Base-by-base conservation (phyloP, 139 green algal species). In the Spirogloea muscicola region DNA sequence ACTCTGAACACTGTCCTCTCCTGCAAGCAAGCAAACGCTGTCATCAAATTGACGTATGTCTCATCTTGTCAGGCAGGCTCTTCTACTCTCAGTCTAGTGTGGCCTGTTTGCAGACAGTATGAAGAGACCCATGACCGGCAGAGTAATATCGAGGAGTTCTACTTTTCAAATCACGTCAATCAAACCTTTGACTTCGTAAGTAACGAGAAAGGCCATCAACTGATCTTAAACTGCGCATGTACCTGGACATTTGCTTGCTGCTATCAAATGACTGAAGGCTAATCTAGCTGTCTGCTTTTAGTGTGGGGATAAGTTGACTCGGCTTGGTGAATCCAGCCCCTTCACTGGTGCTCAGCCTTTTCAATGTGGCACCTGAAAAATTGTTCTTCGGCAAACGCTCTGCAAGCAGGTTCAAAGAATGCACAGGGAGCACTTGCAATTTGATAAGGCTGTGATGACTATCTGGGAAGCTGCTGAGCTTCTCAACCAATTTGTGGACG, bases 131-230 rank as follows among this genome's bases (percentile, higher is more conserved):
- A 52, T 43, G 51, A 51, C 21, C 48, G 68, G 44, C 21, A 43
- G 1, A 37, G 31, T 2, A 52, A 27, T n/a, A 61, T 80, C 2
- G 39, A 36, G 40, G 37, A 80, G 39, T 51, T 57, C 52, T 88
- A 91, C 55, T 84, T 90, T 1, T 80, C 94, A 10, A 93, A 91
- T 68, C 89, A 90, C 64, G 86, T 90, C 3, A 80, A 90, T 2
- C 88, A 94, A 81, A 96, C 91, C 2, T 67, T 94, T 43, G 91
- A 93, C 76, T 96, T 90, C 82, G 90, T 2, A 88, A 90, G 65
- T 83, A 87, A 29, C 88, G 92, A 82, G 82, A 87, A n/a, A 2
- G 58, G 3, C 38, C 21, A 21, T 21, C 3, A n/a, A 2, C 25
- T 57, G 33, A 6, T 25, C 25, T 21, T 31, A 27, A 39, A 34